A percentile compares a stretch with the other conserved stretches of the same genome.
phyloP scores from a whole-genome alignment of 441 rosid genomes.

The Erodium trifolium region DNA sequence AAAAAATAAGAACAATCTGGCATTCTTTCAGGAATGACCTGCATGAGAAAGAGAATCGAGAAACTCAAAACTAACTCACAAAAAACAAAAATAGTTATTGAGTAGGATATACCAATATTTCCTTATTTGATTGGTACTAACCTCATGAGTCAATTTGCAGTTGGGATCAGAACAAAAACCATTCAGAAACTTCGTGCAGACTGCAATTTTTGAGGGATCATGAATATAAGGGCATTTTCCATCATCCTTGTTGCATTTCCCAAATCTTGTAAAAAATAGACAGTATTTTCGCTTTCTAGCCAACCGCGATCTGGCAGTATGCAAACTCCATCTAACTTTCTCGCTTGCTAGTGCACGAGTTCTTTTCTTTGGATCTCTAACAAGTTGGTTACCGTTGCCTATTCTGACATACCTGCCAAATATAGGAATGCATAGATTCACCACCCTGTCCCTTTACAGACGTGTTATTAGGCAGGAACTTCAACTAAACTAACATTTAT shows the following conservation, averaged over 20 bases:
- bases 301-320: constrained; percentile 74
- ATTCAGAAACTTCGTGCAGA: constrained; percentile 87
- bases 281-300: constrained; percentile 81
- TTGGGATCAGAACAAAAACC: constrained; percentile 63
- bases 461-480: background rate
- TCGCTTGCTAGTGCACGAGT: constrained; percentile 88
- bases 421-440: constrained; percentile 6
- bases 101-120: constrained; percentile 16
- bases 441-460: background rate
- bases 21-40: constrained; percentile 98
- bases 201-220: constrained; percentile 85
- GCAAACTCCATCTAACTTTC: constrained; percentile 96
- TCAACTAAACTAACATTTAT: constrained; percentile 4
- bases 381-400: constrained; percentile 92
- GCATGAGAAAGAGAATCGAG: constrained; percentile 28
- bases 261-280: constrained; percentile 94
- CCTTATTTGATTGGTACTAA: constrained; percentile 23
- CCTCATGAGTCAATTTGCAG: constrained; percentile 98
- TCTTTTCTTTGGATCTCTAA: constrained; percentile 93
- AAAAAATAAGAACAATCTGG: constrained; percentile 91
- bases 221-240: constrained; percentile 94
- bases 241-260: constrained; percentile 90
- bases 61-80: background rate
- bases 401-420: constrained; percentile 81
- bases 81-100: constrained; percentile 14